Evolutionary conservation across 2,329 filamentous ascomycete species (phyloP), one percentile per base, ranked within the genome.

Genomic region (Didymellaceae sp.): DNA sequence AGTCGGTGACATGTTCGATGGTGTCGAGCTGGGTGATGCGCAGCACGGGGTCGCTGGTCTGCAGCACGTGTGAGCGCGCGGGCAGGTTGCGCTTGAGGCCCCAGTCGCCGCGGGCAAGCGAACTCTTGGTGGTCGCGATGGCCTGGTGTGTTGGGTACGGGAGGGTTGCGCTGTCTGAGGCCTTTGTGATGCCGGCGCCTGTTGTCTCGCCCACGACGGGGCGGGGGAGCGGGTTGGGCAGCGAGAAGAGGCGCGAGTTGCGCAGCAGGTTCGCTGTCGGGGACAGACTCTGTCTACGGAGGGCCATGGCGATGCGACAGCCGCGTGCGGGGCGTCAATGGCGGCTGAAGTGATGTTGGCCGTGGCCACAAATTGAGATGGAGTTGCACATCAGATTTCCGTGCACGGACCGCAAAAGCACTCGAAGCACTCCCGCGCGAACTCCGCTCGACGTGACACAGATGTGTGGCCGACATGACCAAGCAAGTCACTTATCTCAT

Each of bases 11-110:
- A 71, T 91, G 88, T 74, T 97, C 91, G 62, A 86, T 83, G 2
- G 90, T 89, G 77, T 97, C 93, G 58, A 96, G 82, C 53, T 88
- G 82, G 64, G 85, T 86, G 61, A 97, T 77, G 58, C 90, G 85
- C 45, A 96, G 82, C 40, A 89, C 79, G 8, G 91, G 89, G n/a
- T 86, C 86, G 34, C 74, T 77, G 6, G 85, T 86, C 45, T 84
- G 84, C 16, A 85, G 83, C 5, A 90, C 92, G 7, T 51, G 59
- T 3, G 88, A 86, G 70, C 87, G 87, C 7, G 87, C 76, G 1
- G 93, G 93, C 5, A 97, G 79, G 1, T 91, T 81, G 46, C 93
- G 82, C 77, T 97, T 97, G 63, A 97, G 78, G 11, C 93, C 93
- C 92, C 93, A 97, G 68, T 97, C 93, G 26, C 93, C 93, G 66